Evolutionary conservation across 2,329 filamentous ascomycete genomes (phyloP), one percentile per base, ranked within the genome.

Genomic region (Claviceps quebecensis): DNA sequence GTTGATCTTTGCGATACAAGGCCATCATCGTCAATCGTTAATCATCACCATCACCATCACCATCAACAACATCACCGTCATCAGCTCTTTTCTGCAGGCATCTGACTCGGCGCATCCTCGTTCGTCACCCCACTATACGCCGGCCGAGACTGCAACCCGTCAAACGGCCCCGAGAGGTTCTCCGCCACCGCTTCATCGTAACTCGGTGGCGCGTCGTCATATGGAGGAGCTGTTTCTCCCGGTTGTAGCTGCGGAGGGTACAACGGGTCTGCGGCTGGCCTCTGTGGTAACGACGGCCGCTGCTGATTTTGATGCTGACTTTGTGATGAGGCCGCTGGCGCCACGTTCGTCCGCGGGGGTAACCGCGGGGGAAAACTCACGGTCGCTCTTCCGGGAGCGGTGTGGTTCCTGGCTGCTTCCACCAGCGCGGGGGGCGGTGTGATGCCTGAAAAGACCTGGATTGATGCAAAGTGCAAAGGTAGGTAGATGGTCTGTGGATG

Each of bases 111-210:
- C 39, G 70, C 75, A 59, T 81, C 78, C 62, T 80, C 78, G 52
- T 79, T 76, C 44, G 78, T 81, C 23, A 80, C 74, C 1, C 79
- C 79, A 54, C 76, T 80, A 63, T 86, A 89, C 14, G 80, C 81
- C 29, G 83, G 80, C 59, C 89, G 74, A 26, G 83, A 63, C 41
- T 66, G 62, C 55, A 60, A 56, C 71, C 54, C 85, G 62, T 87
- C 78, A 52, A 88, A 79, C 1, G 87, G 86, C 38, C 79, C 83
- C 0, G 72, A 67, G 55, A 93, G 68, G 53, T 83, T 79, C 56
- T 87, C 83, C 6, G 88, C 89, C 68, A 96, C 83, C 13, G 88
- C 89, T 67, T 96, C 90, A 67, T 95, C 89, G 62, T 97, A 97
- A 61, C 87, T 95, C 7, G 90, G 90, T 17, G 91, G 90, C n/a